Evolutionary conservation across 208 protist genomes (phyloP), one percentile per base, ranked within the genome.

Genomic region (Crithidia bombi): DNA sequence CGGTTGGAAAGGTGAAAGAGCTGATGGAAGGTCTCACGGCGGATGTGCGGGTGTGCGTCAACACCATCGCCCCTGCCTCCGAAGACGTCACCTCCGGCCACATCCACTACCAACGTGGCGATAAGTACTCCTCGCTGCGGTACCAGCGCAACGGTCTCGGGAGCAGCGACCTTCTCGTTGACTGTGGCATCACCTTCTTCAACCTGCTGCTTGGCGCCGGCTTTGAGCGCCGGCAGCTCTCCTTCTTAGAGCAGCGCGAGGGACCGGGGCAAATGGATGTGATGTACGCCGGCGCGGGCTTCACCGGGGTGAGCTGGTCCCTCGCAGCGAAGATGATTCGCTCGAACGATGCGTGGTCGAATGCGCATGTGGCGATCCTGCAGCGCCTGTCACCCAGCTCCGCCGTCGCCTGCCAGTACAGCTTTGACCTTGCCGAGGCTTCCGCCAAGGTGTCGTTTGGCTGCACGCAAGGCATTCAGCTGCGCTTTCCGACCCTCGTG

Each of bases 111-210:
- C 79, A 88, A 50, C 82, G 80, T 39, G 75, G 72, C 35, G 91
- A 96, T 61, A 90, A 94, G 63, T 96, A 93, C 74, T 83, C 79
- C 28, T 67, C 79, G 19, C 51, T 86, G 17, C 75, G 79, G 11
- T 92, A 91, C 50, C 87, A 94, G 73, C 83, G 86, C 43, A 96
- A 96, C 65, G 87, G 88, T 35, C 79, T 96, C 38, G 91, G 91
- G 21, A 94, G 88, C 66, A 96, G 86, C 75, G 88, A 93, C 57
- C 73, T 93, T 7, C 68, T 91, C n/a, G 80, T 96, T 14, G 88
- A 94, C 73, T 90, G 79, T 39, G 91, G 91, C 64, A 87, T 84
- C 26, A 87, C 81, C 11, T 96, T 93, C 59, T 86, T 92, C 43
- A 94, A 96, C 78, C 64, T 93, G 35, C 72, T 96, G 23, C 74